A percentile compares a stretch with the other conserved stretches of the same genome.
Conservation (phyloP, 2,329 filamentous ascomycete genomes). For the Beauveria varroae region DNA sequence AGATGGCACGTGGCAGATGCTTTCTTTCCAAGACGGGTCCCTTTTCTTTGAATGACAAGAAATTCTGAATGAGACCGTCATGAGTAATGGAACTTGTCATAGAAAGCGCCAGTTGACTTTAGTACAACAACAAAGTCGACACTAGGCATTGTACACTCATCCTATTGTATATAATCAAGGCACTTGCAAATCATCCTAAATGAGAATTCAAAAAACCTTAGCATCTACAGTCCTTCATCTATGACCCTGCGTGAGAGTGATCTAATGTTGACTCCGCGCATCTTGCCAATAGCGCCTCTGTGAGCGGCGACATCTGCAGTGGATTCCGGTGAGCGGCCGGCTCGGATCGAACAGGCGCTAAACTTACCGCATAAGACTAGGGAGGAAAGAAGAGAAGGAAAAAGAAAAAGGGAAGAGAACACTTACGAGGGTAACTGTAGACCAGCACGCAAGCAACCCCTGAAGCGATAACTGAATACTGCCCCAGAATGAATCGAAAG, state of each 20-base stretch:
- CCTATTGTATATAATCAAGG: not conserved
- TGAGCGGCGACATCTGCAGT: slow-evolving; percentile 61
- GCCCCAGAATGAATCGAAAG: slow-evolving; percentile 37
- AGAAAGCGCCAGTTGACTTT: not conserved
- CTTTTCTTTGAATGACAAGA: not conserved
- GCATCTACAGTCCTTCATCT: not conserved
- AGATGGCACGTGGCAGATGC: not conserved
- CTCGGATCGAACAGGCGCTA: too few relatives aligned
- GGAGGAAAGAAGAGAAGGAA: not conserved
- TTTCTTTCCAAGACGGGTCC: too few relatives aligned
- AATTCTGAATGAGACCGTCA: not conserved
- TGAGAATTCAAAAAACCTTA: not conserved
- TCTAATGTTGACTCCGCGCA: slow-evolving; percentile 30
- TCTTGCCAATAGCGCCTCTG: slow-evolving; percentile 34
- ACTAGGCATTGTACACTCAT: not conserved
- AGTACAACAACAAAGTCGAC: not conserved
- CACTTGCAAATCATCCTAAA: not conserved
- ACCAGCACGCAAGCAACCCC: slow-evolving; percentile 42
- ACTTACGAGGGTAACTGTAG: slow-evolving; percentile 36
- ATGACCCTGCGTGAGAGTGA: not conserved
- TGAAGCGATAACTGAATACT: slow-evolving; percentile 47
- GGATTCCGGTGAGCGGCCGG: not conserved
- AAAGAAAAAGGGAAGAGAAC: not conserved
- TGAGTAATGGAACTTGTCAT: not conserved
- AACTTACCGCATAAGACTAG: too few relatives aligned